Evolutionary conservation across 352 stramenopile species (phyloP).

Genomic region (Lagenidium sp.): DNA sequence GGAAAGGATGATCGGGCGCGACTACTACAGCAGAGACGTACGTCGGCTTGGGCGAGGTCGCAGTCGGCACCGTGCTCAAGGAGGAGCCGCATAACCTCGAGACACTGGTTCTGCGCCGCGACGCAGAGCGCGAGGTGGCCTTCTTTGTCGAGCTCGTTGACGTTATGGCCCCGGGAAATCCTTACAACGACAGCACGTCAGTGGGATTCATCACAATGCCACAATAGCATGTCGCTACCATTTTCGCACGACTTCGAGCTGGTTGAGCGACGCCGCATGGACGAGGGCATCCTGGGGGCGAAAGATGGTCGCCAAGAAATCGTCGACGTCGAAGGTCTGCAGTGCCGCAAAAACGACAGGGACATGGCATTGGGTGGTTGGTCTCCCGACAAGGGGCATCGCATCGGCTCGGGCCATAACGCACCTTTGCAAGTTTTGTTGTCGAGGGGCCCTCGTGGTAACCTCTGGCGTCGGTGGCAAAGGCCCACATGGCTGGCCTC

Average conservation of each 20-base stretch:
- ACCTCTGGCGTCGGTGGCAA: no score
- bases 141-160: constrained; percentile 41
- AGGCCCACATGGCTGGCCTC: constrained; percentile 6
- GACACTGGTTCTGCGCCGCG: constrained; percentile 49
- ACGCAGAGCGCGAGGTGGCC: constrained; percentile 32
- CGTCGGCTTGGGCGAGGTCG: constrained; percentile 28
- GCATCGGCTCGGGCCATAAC: not conserved
- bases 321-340: constrained; percentile 30
- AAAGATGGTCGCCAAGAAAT: constrained; percentile 13
- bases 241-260: constrained; percentile 43
- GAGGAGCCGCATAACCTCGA: constrained; percentile 45
- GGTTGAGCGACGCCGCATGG: constrained; percentile 55
- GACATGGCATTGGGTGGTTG: not conserved
- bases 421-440: constrained; percentile 4
- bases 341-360: not conserved
- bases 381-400: not conserved
- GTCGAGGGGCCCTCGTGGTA: no score
- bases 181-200: no score
- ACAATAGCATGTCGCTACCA: no score
- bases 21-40: constrained; percentile 1
- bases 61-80: constrained; percentile 29
- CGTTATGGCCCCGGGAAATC: constrained; percentile 34
- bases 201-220: no score
- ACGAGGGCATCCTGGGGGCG: constrained; percentile 40
- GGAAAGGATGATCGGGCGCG: not conserved